Base-by-base conservation (phyloP, 495 filamentous ascomycete species). In the Bacidia gigantensis region DNA sequence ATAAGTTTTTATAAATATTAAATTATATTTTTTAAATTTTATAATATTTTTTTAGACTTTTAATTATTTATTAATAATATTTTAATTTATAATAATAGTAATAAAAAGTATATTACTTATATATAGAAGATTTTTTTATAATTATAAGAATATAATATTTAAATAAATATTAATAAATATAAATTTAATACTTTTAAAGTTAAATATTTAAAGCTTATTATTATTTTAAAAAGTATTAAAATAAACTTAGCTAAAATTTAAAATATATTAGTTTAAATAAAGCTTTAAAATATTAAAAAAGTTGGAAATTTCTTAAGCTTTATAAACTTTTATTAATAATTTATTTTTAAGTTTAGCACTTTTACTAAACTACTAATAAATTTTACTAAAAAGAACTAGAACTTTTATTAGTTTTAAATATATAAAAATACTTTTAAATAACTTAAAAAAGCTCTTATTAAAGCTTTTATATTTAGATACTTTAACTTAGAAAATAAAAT, bases 51-150 rank as follows among this genome's bases (percentile, higher is more conserved):
- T 24, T n/a, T 11, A 11, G n/a, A 5, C n/a, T 46, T 21, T n/a
- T 46, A 55, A 46, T 18, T 32, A 1, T 32, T 17, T 45, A 26
- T 9, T 51, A 46, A 46, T 46, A 46, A 46, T 35, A 45, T 51
- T 3, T 48, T 25, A 21, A 1, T 46, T 46, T 46, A 22, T 46
- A 46, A 46, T 46, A 46, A 23, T 5, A 46, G 7, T 46, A 21
- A 21, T 46, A 46, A 21, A 25, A 46, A 46, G 24, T 46, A 22
- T 46, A 46, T 21, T 5, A 25, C 3, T 20, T 24, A 46, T 46
- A 46, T 46, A 21, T 24, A 24, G 2, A 21, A 46, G 22, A 12
- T 23, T 2, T 24, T 23, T 3, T 11, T 21, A 46, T 21, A 24
- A 46, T 7, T 46, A 2, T 46, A 46, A 43, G 11, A 35, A 35